phyloP scores from a whole-genome alignment of 2,329 filamentous ascomycete genomes.

The Aureobasidium sp. region DNA sequence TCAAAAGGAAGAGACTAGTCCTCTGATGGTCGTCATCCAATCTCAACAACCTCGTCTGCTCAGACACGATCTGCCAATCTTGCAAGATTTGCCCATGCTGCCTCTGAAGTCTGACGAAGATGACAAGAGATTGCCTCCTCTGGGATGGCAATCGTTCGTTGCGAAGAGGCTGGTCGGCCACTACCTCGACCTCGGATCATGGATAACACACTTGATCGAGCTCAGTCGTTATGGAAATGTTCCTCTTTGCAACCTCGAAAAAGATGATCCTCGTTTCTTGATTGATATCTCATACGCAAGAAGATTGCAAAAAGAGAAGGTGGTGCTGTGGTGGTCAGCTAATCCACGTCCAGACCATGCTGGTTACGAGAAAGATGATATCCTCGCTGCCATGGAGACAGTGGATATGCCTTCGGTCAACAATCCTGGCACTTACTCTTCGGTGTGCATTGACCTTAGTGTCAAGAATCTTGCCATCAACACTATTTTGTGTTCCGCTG shows the following conservation, averaged over 20 bases:
- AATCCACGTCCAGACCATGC: constrained; percentile 86
- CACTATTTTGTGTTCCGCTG: constrained; percentile 89
- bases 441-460: constrained; percentile 91
- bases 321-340: constrained; percentile 95
- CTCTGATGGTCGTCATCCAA: constrained; percentile 80
- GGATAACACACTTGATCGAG: constrained; percentile 80
- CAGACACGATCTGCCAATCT: constrained; percentile 72
- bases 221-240: constrained; percentile 89
- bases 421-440: constrained; percentile 86
- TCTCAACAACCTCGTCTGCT: constrained; percentile 76
- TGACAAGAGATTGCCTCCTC: constrained; percentile 78
- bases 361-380: constrained; percentile 88
- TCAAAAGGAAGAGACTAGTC: constrained; percentile 71
- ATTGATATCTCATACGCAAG: constrained; percentile 95
- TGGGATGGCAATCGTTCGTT: constrained; percentile 89
- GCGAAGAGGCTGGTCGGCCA: constrained; percentile 79
- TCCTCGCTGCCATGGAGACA: constrained; percentile 70
- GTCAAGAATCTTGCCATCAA: constrained; percentile 95
- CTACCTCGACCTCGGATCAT: constrained; percentile 86
- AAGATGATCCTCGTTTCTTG: constrained; percentile 85
- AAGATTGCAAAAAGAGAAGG: constrained; percentile 78
- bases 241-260: constrained; percentile 89
- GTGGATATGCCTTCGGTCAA: constrained; percentile 92
- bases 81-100: constrained; percentile 78
- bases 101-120: constrained; percentile 71